Conservation (phyloP, 2,329 filamentous ascomycete species). For the Trichoderma guizhouense region DNA sequence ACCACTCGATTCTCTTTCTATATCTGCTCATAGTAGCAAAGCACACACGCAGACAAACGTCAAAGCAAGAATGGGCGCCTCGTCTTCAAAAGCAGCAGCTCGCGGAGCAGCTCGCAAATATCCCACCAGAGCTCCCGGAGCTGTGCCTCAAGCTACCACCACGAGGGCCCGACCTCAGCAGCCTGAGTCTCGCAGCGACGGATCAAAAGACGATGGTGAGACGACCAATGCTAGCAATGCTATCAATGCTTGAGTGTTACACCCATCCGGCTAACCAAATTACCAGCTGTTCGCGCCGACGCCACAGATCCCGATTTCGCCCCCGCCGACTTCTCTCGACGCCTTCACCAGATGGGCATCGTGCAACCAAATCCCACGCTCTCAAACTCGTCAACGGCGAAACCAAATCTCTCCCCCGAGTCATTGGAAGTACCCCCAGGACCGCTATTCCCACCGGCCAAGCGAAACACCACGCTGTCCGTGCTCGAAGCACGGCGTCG, state of each 20-base stretch:
- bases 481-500: constrained; percentile 48
- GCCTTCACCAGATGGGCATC: constrained; percentile 53
- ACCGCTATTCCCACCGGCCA: constrained; percentile 31
- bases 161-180: constrained; percentile 20
- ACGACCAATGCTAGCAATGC: background rate
- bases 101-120: constrained; percentile 38
- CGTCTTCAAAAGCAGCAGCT: constrained; percentile 18
- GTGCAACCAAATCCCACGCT: constrained; percentile 53
- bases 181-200: constrained; percentile 13
- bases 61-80: constrained; percentile 13
- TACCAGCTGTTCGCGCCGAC: constrained; percentile 40
- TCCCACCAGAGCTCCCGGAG: constrained; percentile 37
- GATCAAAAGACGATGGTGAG: constrained; percentile 25
- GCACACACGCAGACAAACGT: background rate
- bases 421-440: constrained; percentile 22
- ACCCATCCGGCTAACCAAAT: background rate
- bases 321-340: constrained; percentile 46
- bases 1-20: background rate
- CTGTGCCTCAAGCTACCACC: constrained; percentile 23
- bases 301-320: constrained; percentile 40
- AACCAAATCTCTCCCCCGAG: constrained; percentile 19
- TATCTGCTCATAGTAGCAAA: background rate
- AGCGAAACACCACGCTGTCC: constrained; percentile 45
- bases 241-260: background rate
- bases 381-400: constrained; percentile 49